Evolutionary conservation across 75 land plant genomes (phyloP), one percentile per base, ranked within the genome.

Genomic region (Selaginella moellendorffii): DNA sequence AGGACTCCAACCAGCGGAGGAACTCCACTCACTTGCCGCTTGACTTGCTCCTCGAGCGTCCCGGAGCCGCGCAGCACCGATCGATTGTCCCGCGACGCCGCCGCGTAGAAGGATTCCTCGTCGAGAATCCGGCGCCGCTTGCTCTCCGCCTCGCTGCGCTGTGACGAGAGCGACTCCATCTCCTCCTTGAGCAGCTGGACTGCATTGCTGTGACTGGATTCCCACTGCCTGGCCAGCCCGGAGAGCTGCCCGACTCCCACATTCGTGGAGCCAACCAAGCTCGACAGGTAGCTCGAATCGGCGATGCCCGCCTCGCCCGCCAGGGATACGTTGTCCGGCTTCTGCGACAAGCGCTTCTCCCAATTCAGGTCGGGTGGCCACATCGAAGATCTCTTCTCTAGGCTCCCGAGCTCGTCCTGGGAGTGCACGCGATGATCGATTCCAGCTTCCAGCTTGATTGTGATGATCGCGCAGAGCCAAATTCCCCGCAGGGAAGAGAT

Each of bases 151-250:
- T 82, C 85, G 42, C 72, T 20, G 30, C 84, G 78, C 53, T 80
- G 83, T 54, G 65, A 73, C 72, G 73, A 80, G 51, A 88, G 36
- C 19, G 53, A 74, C 28, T 76, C 73, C n/a, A 88, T 69, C 66
- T 85, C 81, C 68, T 88, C 85, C 26, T 67, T 80, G 18, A 88
- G 80, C 42, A 88, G 85, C 25, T 77, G 78, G 23, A 78, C 83
- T 27, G 83, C 93, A 78, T 82, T 85, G 2, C 73, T 81, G 54
- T 88, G 88, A 65, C 69, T 80, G 53, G 65, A 73, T 30, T 88
- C 85, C 76, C 79, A 88, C 0, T 80, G 73, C 24, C 75, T 82
- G 12, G 76, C 83, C 28, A 88, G 76, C 59, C 74, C 78, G 0
- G 80, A 63, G 62, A 85, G 42, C 54, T 88, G 93, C 5, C 69